phyloP scores from a whole-genome alignment of 73 alveolate species.

The Urostyla sp. region DNA sequence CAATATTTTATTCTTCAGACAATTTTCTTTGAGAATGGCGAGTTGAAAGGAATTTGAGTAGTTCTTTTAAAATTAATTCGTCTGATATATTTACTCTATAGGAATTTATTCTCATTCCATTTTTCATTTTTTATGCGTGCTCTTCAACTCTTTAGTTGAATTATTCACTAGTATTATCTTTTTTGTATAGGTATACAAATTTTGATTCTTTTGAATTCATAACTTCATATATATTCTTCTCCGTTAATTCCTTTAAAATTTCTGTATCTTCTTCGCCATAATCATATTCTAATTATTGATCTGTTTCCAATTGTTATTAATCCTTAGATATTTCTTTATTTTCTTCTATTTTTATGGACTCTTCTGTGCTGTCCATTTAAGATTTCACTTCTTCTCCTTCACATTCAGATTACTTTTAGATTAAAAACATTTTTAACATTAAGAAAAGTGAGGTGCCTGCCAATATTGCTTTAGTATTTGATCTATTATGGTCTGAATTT shows the following conservation, averaged over 20 bases:
- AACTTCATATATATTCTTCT: slow-evolving; percentile 35
- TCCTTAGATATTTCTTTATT: no score
- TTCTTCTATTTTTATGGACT: no score
- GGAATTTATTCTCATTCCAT: slow-evolving; percentile 37
- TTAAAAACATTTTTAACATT: no score
- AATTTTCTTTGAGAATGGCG: slow-evolving; percentile 23
- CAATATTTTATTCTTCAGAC: slow-evolving; percentile 18
- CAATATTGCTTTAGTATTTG: no score
- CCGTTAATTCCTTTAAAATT: slow-evolving; percentile 37
- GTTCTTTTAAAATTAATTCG: not conserved
- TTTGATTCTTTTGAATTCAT: slow-evolving; percentile 40
- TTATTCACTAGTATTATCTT: not conserved
- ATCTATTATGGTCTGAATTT: no score
- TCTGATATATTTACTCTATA: slow-evolving; percentile 21
- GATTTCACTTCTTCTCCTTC: no score
- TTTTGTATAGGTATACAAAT: slow-evolving; percentile 34
- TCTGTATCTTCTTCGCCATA: not conserved
- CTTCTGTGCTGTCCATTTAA: no score
- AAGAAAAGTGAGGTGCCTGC: no score
- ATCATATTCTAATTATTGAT: not conserved
- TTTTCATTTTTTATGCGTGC: slow-evolving; percentile 40
- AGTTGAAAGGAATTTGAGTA: slow-evolving; percentile 37
- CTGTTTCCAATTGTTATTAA: not conserved
- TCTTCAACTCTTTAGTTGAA: slow-evolving; percentile 27
- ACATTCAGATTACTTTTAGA: no score